Evolutionary conservation across 164 flowering plant genomes (phyloP).

Genomic region (Vitis rotundifolia): DNA sequence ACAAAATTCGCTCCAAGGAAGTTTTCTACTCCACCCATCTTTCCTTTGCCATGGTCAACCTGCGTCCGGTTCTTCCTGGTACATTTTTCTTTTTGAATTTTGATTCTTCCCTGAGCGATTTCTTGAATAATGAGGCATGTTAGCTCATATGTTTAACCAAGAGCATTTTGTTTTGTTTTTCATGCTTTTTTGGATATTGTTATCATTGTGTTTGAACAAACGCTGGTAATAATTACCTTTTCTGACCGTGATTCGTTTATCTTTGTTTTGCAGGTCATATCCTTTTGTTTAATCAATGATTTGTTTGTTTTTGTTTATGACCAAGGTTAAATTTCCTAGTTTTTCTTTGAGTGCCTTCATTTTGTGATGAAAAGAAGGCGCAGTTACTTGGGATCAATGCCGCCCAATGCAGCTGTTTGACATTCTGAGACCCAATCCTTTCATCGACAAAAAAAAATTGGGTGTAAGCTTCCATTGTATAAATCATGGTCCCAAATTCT

Average conservation of each 20-base stretch:
- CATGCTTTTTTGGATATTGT: neutral
- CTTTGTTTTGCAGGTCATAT: constrained; percentile 74
- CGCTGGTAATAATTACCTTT: neutral
- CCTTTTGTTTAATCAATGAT: constrained; percentile 32
- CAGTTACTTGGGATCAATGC: too few relatives aligned
- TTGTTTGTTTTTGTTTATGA: neutral
- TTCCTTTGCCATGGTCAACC: constrained; percentile 81
- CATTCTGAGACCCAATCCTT: too few relatives aligned
- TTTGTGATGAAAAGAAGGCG: too few relatives aligned
- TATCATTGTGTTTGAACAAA: too few relatives aligned
- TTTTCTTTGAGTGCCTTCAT: neutral
- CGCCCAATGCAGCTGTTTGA: too few relatives aligned
- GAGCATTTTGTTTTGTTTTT: neutral
- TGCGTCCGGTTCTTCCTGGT: constrained; percentile 89
- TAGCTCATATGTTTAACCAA: too few relatives aligned
- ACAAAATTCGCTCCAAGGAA: constrained; percentile 57
- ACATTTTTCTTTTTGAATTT: neutral
- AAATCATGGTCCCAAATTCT: too few relatives aligned
- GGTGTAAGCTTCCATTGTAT: too few relatives aligned
- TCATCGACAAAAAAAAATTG: too few relatives aligned
- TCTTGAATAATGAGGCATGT: too few relatives aligned
- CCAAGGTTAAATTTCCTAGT: neutral
- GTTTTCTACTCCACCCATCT: constrained; percentile 69
- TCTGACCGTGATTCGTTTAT: constrained; percentile 6
- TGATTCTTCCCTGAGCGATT: neutral